Evolutionary conservation across 176 grass and related monocot genomes (phyloP), one percentile per base, ranked within the genome.

Genomic region (Zea mays): DNA sequence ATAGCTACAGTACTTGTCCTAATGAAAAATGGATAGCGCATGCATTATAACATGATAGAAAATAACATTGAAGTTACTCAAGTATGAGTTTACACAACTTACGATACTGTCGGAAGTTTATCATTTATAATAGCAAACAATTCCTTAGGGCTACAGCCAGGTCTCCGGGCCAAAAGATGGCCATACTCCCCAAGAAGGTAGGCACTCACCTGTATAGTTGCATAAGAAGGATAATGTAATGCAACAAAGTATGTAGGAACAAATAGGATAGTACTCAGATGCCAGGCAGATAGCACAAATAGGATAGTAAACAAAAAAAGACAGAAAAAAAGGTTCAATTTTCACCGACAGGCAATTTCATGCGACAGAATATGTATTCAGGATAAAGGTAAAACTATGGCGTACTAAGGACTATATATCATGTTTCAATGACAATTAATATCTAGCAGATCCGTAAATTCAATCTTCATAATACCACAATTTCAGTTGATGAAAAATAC

Each of bases 121-220:
- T 99, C 92, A 62, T 88, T 99, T 84, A 99, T 90, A 87, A 95
- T 84, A 79, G 84, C 42, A 76, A 99, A 99, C 60, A 99, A 85
- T 75, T 99, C 96, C 85, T 99, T 99, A 63, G 96, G 96, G 62
- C 87, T 95, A 86, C 96, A 95, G 57, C 96, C 85, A 80, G 96
- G 92, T 82, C 91, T 88, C 77, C 69, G 87, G 71, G 85, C 85
- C 90, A 99, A 95, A 87, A 94, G 90, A 84, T 99, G 96, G 81
- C 96, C 90, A 76, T 95, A 99, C 83, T 99, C 96, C 76, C 96
- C 96, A 84, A 99, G 87, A 88, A 99, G 89, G 89, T 99, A 99
- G 54, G 96, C 90, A 84, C 96, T 94, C 20, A 99, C 87, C 96
- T 99, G 74, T 78, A 88, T 71, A n/a, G 48, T 59, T 82, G 47